Conservation (phyloP, 495 filamentous ascomycete species). For the Tuber brumale region DNA sequence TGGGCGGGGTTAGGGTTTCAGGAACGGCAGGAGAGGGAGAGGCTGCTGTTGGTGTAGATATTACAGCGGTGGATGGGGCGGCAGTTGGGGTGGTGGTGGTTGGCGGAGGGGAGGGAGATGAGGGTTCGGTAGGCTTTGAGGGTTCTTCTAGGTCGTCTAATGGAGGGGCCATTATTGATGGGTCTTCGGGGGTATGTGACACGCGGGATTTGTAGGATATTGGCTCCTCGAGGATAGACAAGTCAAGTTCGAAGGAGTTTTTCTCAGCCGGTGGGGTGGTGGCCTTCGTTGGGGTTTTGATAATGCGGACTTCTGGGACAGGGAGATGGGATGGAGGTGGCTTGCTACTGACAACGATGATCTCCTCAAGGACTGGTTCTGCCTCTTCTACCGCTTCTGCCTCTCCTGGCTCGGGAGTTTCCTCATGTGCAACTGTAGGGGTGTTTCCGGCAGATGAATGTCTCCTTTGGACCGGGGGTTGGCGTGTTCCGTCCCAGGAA, state of each 20-base stretch:
- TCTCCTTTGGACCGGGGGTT: conserved; percentile 21
- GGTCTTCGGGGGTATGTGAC: conserved; percentile 27
- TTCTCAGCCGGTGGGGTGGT: conserved; percentile 32
- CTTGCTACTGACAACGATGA: background rate
- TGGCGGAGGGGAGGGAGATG: background rate
- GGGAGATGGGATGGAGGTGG: conserved; percentile 9
- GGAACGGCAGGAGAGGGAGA: background rate
- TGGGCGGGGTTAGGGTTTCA: background rate
- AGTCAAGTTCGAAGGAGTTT: conserved; percentile 29
- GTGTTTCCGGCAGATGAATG: conserved; percentile 7
- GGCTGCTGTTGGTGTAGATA: background rate
- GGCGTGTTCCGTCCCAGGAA: conserved; percentile 3
- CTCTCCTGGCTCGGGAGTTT: conserved; percentile 1
- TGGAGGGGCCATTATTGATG: conserved; percentile 37
- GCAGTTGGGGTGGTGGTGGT: background rate
- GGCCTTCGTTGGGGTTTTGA: conserved; percentile 20
- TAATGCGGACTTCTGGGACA: background rate
- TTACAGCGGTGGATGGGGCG: background rate
- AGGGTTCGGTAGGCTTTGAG: background rate
- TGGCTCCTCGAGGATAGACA: conserved; percentile 36
- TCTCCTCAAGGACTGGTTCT: conserved; percentile 5
- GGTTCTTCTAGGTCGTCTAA: conserved; percentile 29
- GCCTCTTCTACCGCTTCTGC: background rate
- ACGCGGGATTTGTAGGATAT: conserved; percentile 24
- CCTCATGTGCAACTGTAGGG: background rate